These are phyloP conservation scores for Erodium texanum DNA, from an alignment of 441 rosid species.

Conservation along the genomic window DNA sequence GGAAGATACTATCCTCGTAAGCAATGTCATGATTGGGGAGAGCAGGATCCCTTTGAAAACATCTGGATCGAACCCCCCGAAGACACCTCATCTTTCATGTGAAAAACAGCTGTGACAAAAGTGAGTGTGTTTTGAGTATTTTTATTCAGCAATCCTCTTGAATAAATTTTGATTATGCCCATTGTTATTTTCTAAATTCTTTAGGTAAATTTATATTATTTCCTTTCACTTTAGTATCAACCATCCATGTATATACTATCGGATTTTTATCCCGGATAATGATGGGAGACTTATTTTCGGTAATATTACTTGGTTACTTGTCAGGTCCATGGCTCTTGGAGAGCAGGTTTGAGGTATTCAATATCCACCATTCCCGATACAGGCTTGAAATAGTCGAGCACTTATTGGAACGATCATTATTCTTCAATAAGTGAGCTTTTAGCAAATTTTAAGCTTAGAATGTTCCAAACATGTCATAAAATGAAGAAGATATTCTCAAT, in stretches of 20 bases:
- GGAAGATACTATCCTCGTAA: slow-evolving; percentile 58
- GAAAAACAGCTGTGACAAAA: slow-evolving; percentile 16
- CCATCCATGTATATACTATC: too few species aligned
- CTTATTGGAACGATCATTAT: background rate
- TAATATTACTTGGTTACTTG: background rate
- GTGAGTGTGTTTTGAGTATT: slow-evolving; percentile 9
- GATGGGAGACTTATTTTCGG: background rate
- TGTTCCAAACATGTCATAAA: too few species aligned
- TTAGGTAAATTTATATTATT: background rate
- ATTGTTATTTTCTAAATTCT: background rate
- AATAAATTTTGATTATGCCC: background rate
- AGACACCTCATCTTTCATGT: slow-evolving; percentile 26
- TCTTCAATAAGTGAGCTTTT: background rate
- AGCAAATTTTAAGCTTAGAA: too few species aligned
- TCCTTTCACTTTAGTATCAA: too few species aligned
- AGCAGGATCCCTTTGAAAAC: slow-evolving; percentile 48
- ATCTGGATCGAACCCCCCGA: slow-evolving; percentile 64
- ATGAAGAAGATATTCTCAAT: too few species aligned
- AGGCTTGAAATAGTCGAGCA: background rate
- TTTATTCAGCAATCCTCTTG: background rate
- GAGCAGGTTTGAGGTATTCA: background rate
- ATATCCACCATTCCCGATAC: background rate
- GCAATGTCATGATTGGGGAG: slow-evolving; percentile 59
- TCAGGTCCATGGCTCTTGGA: background rate
- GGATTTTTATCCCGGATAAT: too few species aligned